Evolutionary conservation across 495 filamentous ascomycete species (phyloP).

Genomic region (Acidiella bohemica): DNA sequence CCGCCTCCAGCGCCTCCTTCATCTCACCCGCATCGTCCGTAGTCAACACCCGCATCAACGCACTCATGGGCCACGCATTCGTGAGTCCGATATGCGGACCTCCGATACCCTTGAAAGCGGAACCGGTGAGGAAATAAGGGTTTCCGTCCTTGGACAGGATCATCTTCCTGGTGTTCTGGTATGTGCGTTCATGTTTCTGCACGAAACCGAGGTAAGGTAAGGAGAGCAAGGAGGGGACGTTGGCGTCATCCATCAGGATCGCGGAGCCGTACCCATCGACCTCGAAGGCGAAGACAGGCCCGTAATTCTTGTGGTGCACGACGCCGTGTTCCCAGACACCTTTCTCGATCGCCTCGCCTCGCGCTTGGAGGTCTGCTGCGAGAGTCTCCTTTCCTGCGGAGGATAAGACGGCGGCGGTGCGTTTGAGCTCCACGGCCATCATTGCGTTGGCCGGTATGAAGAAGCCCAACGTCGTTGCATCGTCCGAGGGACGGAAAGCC

Average conservation of each 20-base stretch:
- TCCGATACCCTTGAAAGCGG: conserved; percentile 76
- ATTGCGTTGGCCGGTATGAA: conserved; percentile 94
- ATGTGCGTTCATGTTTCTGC: conserved; percentile 47
- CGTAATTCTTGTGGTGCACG: conserved; percentile 67
- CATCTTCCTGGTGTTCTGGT: conserved; percentile 88
- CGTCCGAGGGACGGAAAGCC: conserved; percentile 92
- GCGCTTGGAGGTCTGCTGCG: conserved; percentile 37
- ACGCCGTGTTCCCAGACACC: conserved; percentile 85
- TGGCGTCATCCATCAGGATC: conserved; percentile 95
- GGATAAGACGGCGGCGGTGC: conserved; percentile 52
- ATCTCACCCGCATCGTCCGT: conserved; percentile 82
- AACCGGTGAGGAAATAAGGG: conserved; percentile 74
- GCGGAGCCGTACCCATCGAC: conserved; percentile 89
- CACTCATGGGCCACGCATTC: conserved; percentile 95
- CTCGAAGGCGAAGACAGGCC: conserved; percentile 89
- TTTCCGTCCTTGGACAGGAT: conserved; percentile 65
- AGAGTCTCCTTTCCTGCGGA: conserved; percentile 39
- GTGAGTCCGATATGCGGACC: conserved; percentile 70
- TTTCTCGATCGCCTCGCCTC: conserved; percentile 53
- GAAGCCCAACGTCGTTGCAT: conserved; percentile 90
- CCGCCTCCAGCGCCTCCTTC: conserved; percentile 48
- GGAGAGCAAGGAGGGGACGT: conserved; percentile 78
- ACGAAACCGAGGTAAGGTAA: conserved; percentile 83
- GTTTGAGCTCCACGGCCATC: conserved; percentile 82
- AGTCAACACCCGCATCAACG: conserved; percentile 82